Base-by-base conservation (phyloP, 176 grass and related monocot genomes). In the Saccharum spontaneum region DNA sequence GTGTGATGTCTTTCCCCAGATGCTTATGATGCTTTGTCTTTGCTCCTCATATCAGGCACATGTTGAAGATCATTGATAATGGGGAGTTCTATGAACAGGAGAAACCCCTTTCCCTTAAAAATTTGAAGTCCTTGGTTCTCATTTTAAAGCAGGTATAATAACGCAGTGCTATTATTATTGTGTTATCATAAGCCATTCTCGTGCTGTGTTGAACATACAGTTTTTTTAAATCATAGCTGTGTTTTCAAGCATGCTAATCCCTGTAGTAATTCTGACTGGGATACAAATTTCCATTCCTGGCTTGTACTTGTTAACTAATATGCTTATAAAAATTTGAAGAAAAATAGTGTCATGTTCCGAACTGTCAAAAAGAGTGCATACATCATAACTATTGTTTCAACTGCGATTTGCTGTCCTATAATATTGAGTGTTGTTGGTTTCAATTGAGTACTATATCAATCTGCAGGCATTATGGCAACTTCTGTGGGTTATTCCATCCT, bases 81-180 rank as follows among this genome's bases (percentile, higher is more conserved):
- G 97, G 71, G 76, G 97, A 95, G 84, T 99, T 99, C 76, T 99
- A 99, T 84, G 93, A 96, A 81, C 97, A 96, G 73, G 91, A 96
- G 75, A 96, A 91, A 85, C 93, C 97, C 89, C 89, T 99, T 88
- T 84, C 94, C 43, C 77, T 99, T 86, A 89, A 85, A 78, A 93
- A 99, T 75, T 89, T 96, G 85, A 94, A 91, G 78, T 94, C 88
- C 2, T 89, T 92, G 69, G 89, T 99, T 84, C 87, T 91, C 71
- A 94, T 99, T 93, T 83, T 96, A 87, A 99, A 96, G 85, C 91
- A 99, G 97, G 97, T 99, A 90, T 67, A 14, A 18, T 23, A 75
- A 72, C 18, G n/a, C n/a, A 28, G 46, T 68, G 78, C 45, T 67
- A 44, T 22, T 16, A 60, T 13, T 4, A 50, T 74, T 75, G 33